Evolutionary conservation across 495 filamentous ascomycete species (phyloP).

Genomic region (Xylaria flabelliformis): DNA sequence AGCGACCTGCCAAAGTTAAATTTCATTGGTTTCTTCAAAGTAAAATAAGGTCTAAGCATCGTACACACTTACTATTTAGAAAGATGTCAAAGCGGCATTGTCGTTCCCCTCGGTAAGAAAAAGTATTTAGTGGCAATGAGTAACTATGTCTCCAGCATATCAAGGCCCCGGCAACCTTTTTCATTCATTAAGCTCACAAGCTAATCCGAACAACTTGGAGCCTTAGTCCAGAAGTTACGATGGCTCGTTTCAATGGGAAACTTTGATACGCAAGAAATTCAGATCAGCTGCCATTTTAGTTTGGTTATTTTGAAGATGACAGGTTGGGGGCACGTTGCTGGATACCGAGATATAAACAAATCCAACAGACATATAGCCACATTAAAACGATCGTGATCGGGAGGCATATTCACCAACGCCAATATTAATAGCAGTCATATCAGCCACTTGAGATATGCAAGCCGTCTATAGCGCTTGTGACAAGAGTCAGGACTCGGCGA

Average conservation of each 20-base stretch:
- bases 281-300: neutral
- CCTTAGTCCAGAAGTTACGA: neutral
- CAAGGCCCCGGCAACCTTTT: neutral
- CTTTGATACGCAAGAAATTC: neutral
- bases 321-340: neutral
- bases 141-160: neutral
- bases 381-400: neutral
- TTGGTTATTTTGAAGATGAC: too few relatives aligned
- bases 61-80: neutral
- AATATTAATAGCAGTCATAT: neutral
- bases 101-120: neutral
- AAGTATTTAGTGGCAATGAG: neutral
- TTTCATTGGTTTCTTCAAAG: neutral
- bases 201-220: too few relatives aligned
- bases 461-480: neutral
- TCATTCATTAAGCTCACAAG: neutral
- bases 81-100: neutral
- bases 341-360: neutral
- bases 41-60: neutral
- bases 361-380: neutral
- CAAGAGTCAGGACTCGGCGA: neutral
- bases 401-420: neutral
- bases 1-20: neutral
- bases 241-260: neutral
- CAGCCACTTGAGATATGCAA: neutral